Evolutionary conservation across 2,329 filamentous ascomycete species (phyloP).

Genomic region (Diaporthe citriasiana): DNA sequence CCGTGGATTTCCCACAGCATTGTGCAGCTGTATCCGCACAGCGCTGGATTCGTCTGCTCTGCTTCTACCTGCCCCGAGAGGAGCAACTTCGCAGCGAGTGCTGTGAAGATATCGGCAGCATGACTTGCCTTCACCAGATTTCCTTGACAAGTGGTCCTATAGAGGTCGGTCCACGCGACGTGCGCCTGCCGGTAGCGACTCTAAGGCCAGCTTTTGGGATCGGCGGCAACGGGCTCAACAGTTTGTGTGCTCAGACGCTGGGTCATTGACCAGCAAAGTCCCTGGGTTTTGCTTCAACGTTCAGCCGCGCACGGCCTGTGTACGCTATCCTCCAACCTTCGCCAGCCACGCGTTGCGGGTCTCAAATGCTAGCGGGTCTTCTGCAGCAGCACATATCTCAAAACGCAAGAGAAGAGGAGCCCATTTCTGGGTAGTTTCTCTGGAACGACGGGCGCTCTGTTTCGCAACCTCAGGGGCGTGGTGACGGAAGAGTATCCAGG

Average conservation of each 20-base stretch:
- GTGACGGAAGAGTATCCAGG: constrained; percentile 4
- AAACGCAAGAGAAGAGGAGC: neutral
- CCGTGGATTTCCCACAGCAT: constrained; percentile 1
- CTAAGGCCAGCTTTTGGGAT: neutral
- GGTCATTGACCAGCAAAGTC: constrained; percentile 5
- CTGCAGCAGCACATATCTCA: constrained; percentile 2
- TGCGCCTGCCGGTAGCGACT: constrained; percentile 1
- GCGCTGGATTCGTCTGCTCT: neutral
- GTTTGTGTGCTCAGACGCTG: constrained; percentile 28
- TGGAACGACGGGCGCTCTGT: constrained; percentile 4
- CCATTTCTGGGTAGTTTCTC: neutral
- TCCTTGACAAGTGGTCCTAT: neutral
- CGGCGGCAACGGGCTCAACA: neutral
- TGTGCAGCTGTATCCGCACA: constrained; percentile 7
- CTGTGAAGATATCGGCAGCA: neutral
- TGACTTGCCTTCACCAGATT: neutral
- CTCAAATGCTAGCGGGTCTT: constrained; percentile 3
- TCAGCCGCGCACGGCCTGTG: constrained; percentile 23
- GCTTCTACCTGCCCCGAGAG: neutral
- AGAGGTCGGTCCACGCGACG: neutral
- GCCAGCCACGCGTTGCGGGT: constrained; percentile 23
- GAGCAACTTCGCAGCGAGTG: neutral
- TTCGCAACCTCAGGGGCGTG: constrained; percentile 17
- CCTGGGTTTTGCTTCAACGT: constrained; percentile 18
- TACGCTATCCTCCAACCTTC: neutral